Evolutionary conservation across 352 stramenopile species (phyloP).

Genomic region (Globisporangium solare): DNA sequence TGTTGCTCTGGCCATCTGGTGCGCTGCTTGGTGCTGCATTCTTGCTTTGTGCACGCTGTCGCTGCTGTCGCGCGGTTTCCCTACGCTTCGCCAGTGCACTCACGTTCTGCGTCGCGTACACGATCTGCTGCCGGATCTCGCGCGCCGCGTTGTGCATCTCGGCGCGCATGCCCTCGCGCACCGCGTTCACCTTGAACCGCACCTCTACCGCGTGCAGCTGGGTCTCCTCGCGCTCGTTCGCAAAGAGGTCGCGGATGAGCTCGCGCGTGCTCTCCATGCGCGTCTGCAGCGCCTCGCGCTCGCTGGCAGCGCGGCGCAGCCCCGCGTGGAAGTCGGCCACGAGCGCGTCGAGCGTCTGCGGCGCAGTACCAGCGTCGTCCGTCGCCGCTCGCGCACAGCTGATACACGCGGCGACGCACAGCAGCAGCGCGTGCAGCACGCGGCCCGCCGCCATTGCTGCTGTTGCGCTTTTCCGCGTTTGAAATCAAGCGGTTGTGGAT

Average conservation of each 20-base stretch:
- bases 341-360: slow-evolving; percentile 13
- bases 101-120: slow-evolving; percentile 14
- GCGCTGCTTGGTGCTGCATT: too few relatives aligned
- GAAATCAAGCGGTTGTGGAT: too few relatives aligned
- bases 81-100: slow-evolving; percentile 1
- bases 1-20: not conserved
- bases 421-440: not conserved
- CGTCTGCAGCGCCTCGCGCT: slow-evolving; percentile 7
- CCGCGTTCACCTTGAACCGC: slow-evolving; percentile 16
- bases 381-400: not conserved
- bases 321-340: slow-evolving; percentile 17
- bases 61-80: not conserved
- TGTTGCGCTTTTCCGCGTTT: not conserved
- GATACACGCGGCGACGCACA: not conserved
- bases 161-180: slow-evolving; percentile 21
- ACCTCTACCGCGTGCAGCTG: slow-evolving; percentile 18
- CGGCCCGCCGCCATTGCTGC: not conserved
- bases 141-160: slow-evolving; percentile 19
- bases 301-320: slow-evolving; percentile 7
- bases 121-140: slow-evolving; percentile 14
- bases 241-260: slow-evolving; percentile 14
- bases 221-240: slow-evolving; percentile 18
- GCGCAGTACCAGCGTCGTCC: not conserved
- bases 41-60: not conserved
- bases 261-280: slow-evolving; percentile 17